Conservation (phyloP, 1,284 basidiomycete genomes). For the Trametes pubescens region DNA sequence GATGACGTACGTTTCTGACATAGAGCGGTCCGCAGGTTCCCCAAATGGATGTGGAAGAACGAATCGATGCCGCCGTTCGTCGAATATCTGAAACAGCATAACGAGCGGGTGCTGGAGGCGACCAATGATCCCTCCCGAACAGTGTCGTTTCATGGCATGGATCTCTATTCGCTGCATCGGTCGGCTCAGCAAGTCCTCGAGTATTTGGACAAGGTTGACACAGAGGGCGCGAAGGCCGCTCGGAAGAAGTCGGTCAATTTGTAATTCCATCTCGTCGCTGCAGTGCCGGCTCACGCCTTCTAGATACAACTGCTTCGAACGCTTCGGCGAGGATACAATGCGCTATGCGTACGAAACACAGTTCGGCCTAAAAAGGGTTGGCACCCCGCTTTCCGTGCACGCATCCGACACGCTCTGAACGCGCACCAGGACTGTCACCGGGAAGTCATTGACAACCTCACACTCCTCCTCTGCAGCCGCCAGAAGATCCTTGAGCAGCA, state of each 20-base stretch:
- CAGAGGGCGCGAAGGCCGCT: conserved; percentile 38
- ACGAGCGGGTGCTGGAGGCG: conserved; percentile 31
- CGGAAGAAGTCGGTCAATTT: conserved; percentile 34
- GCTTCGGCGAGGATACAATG: conserved; percentile 42
- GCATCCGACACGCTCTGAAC: not conserved
- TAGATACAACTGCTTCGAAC: conserved; percentile 42
- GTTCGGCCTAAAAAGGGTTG: conserved; percentile 37
- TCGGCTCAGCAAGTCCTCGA: conserved; percentile 39
- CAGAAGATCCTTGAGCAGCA: conserved; percentile 36
- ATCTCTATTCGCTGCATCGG: conserved; percentile 41
- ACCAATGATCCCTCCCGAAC: conserved; percentile 32
- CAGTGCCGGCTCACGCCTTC: not conserved
- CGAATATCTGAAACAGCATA: conserved; percentile 35
- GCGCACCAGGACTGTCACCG: conserved; percentile 36
- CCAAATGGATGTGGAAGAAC: conserved; percentile 46
- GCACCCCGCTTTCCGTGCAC: not conserved
- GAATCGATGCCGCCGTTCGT: conserved; percentile 41
- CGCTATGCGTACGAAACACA: conserved; percentile 39
- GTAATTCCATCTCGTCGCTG: not conserved
- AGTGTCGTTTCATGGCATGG: conserved; percentile 41
- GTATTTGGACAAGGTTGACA: conserved; percentile 40
- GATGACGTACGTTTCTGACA: conserved; percentile 1
- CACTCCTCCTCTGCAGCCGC: conserved; percentile 34
- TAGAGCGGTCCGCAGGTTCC: conserved; percentile 30
- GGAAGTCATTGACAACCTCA: conserved; percentile 39